A percentile compares a stretch with the other conserved stretches of the same genome.
Evolutionary conservation across 2,329 filamentous ascomycete genomes (phyloP).

Genomic region (Ploettnerulaceae sp.): DNA sequence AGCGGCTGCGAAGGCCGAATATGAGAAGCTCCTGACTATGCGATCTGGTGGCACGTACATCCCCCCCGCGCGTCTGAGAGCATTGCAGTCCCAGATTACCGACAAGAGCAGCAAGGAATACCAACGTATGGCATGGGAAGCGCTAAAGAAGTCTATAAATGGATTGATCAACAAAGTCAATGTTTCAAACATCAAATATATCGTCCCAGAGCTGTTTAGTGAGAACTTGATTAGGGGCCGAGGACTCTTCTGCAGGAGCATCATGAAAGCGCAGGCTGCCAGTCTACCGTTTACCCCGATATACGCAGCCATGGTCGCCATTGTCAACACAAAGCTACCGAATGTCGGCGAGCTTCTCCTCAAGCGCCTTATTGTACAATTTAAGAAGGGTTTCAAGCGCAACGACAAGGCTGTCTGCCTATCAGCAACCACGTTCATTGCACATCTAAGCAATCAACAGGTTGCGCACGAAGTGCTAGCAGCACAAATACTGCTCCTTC

Average conservation of each 20-base stretch:
- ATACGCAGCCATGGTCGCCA: conserved; percentile 90
- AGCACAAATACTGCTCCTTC: conserved; percentile 84
- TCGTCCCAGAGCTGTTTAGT: conserved; percentile 90
- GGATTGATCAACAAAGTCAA: conserved; percentile 99
- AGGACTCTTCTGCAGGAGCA: conserved; percentile 88
- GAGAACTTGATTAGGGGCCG: conserved; percentile 91
- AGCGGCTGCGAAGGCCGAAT: conserved; percentile 83
- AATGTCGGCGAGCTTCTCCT: conserved; percentile 89
- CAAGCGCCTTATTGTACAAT: conserved; percentile 81
- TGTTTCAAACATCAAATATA: conserved; percentile 94
- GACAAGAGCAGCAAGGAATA: conserved; percentile 96
- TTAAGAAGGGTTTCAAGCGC: conserved; percentile 89
- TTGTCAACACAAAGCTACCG: conserved; percentile 95
- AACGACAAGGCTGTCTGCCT: conserved; percentile 97
- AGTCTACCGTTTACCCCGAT: conserved; percentile 95
- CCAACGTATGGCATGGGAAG: conserved; percentile 98
- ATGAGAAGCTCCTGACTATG: conserved; percentile 86
- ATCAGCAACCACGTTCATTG: conserved; percentile 88
- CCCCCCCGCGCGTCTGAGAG: conserved; percentile 82
- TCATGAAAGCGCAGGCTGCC: conserved; percentile 97
- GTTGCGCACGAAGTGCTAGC: conserved; percentile 91
- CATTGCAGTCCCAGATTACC: conserved; percentile 92
- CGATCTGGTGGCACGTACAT: conserved; percentile 96
- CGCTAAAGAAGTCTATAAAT: conserved; percentile 97
- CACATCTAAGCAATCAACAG: conserved; percentile 93